phyloP scores from a whole-genome alignment of 306 rosid genomes.

The Fragaria vesca region DNA sequence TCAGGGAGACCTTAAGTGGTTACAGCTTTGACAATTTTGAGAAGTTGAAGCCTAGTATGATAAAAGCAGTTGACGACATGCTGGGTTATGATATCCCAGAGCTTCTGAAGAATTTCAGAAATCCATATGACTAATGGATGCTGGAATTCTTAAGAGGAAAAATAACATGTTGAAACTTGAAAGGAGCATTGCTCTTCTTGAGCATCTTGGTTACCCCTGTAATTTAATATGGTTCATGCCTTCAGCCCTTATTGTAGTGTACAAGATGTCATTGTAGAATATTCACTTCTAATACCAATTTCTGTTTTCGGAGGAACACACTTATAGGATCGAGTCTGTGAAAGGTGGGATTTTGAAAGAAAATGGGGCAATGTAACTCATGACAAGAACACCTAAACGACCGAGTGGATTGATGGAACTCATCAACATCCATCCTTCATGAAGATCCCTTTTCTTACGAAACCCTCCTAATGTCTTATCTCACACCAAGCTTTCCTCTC shows the following conservation, averaged over 20 bases:
- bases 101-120: conserved; percentile 70
- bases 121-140: conserved; percentile 61
- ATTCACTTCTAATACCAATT: neutral
- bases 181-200: neutral
- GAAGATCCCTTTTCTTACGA: too few relatives aligned
- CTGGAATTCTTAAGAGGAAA: neutral
- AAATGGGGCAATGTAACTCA: neutral
- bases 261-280: neutral
- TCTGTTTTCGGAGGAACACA: neutral
- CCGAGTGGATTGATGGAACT: too few relatives aligned
- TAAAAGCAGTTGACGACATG: conserved; percentile 89
- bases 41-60: conserved; percentile 72
- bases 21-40: conserved; percentile 81
- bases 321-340: neutral
- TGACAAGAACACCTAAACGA: neutral
- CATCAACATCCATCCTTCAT: too few relatives aligned
- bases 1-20: conserved; percentile 56
- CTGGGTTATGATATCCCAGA: conserved; percentile 87
- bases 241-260: neutral
- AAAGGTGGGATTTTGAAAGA: neutral
- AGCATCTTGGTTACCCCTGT: neutral
- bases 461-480: too few relatives aligned
- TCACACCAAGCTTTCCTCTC: too few relatives aligned
- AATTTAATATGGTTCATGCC: neutral
- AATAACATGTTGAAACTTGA: neutral